These are phyloP conservation scores for Diaporthe citrichinensis DNA, from an alignment of 2,329 filamentous ascomycete genomes.

Conservation along the genomic window DNA sequence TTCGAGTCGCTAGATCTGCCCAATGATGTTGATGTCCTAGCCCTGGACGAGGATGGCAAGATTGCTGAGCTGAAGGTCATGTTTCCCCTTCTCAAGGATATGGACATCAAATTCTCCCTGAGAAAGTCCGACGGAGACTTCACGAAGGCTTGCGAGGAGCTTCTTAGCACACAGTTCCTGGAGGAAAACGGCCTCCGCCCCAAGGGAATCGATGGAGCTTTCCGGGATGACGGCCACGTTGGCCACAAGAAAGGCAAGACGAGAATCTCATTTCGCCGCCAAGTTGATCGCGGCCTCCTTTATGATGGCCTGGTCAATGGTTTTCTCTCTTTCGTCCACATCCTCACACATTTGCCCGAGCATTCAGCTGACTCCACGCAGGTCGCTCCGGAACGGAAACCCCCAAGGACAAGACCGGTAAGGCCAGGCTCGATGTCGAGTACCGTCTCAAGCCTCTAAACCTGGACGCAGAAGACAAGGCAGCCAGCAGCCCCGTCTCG, in stretches of 20 bases:
- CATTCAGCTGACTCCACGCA: constrained; percentile 18
- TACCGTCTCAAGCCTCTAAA: constrained; percentile 36
- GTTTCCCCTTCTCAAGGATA: constrained; percentile 77
- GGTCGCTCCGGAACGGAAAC: constrained; percentile 27
- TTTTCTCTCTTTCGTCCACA: constrained; percentile 24
- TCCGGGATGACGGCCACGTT: constrained; percentile 65
- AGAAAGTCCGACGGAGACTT: constrained; percentile 78
- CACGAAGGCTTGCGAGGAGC: constrained; percentile 80
- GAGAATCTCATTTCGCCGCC: not conserved
- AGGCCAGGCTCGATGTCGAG: constrained; percentile 37
- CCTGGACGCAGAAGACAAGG: constrained; percentile 33
- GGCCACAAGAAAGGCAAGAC: constrained; percentile 51
- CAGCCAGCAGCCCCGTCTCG: constrained; percentile 32
- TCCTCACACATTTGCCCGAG: not conserved
- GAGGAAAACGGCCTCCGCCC: constrained; percentile 73
- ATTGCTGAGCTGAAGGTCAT: constrained; percentile 74
- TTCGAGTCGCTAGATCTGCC: constrained; percentile 46
- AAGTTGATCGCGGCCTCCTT: not conserved
- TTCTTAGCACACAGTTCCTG: constrained; percentile 85
- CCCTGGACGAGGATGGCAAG: constrained; percentile 73
- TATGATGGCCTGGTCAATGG: not conserved
- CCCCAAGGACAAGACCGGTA: constrained; percentile 35
- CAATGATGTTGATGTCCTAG: constrained; percentile 51
- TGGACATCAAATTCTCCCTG: constrained; percentile 76
- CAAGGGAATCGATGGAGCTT: constrained; percentile 89